Conservation (phyloP, 1,139 yeast species). For the Casaregolazyma suthepensis region DNA sequence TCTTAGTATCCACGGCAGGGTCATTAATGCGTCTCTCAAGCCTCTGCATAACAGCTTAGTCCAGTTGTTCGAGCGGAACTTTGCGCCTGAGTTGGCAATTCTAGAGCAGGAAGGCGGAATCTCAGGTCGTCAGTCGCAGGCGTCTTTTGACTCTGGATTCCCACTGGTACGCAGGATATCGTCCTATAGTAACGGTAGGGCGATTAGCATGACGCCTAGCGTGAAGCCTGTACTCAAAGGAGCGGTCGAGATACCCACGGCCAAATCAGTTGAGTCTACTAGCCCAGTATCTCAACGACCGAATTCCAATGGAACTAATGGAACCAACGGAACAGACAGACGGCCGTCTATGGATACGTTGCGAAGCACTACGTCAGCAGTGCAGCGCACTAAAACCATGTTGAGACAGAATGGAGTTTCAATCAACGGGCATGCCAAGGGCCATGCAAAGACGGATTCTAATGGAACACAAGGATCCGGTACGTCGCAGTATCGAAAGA, state of each 20-base stretch:
- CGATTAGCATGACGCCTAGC: background rate
- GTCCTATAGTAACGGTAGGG: background rate
- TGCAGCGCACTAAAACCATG: background rate
- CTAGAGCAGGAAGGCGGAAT: constrained; percentile 5
- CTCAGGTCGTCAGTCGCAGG: background rate
- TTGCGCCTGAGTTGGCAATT: constrained; percentile 53
- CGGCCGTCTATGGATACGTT: background rate
- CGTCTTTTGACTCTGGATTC: constrained; percentile 1
- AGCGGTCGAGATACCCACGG: background rate
- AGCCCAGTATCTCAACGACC: background rate
- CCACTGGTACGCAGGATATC: constrained; percentile 4
- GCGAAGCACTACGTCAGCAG: background rate
- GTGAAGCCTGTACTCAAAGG: background rate
- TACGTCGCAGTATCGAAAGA: background rate
- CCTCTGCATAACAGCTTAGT: constrained; percentile 63
- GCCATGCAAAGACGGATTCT: background rate
- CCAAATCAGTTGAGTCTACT: background rate
- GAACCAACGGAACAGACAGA: background rate
- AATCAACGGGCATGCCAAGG: background rate
- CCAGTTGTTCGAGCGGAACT: constrained; percentile 60
- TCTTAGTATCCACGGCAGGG: constrained; percentile 59
- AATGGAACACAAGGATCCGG: background rate
- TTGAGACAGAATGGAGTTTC: background rate
- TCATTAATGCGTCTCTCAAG: constrained; percentile 53
- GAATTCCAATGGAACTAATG: background rate